Evolutionary conservation across 1,284 basidiomycete species (phyloP), one percentile per base, ranked within the genome.

Genomic region (Puccinia hordei): DNA sequence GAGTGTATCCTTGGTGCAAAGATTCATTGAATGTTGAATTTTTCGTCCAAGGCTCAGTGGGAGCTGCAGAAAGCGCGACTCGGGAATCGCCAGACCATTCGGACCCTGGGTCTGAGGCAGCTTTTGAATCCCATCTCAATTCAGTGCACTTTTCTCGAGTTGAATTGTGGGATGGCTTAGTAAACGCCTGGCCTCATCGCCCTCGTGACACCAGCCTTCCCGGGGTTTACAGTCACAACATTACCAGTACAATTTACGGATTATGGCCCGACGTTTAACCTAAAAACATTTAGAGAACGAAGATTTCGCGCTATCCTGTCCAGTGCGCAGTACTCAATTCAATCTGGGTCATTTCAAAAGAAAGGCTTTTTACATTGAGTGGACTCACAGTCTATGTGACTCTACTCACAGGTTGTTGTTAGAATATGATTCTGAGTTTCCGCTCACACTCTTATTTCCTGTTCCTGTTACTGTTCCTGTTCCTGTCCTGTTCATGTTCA

Each of bases 1-100:
- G 85, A 19, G 82, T 83, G 12, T 85, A 85, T 81, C 82, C 82
- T 15, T 82, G 75, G 75, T 35, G 44, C 19, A n/a, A 46, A 30
- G n/a, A 77, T 22, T 77, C 75, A 19, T 33, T 51, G 44, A 24
- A 44, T 22, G 75, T 77, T 15, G 49, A 49, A n/a, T 77, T 44
- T 30, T 57, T 77, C 13, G 75, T 69, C 17, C 63, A 66, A 66
- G 63, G 30, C 9, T 22, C 41, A n/a, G n/a, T 63, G 15, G 9
- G 8, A n/a, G 30, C n/a, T 46, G 24, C 69, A 22, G 22, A 63
- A 2, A 35, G 35, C 15, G 41, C 15, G 33, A 46, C 35, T 44
- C 10, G 10, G 17, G 33, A 38, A 2, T 19, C 41, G 19, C 10
- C 35, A 4, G 3, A n/a, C 35, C 61, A 65, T 65, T 65, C 17